phyloP scores from a whole-genome alignment of 2,329 filamentous ascomycete genomes.

The Paracoccidioides lutzii region DNA sequence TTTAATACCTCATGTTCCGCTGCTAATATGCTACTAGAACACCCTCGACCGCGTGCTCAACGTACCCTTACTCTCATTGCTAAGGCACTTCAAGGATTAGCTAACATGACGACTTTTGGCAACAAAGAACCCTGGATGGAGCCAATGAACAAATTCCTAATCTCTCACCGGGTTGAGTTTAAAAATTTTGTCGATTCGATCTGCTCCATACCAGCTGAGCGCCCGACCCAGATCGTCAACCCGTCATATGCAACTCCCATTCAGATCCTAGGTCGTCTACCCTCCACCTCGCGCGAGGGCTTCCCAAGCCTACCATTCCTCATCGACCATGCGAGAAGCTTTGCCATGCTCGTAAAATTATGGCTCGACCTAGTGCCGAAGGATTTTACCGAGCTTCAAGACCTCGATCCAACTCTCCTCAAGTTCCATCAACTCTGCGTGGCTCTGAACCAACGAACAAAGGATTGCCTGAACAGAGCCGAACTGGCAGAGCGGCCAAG shows the following conservation, averaged over 20 bases:
- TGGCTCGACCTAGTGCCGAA: slow-evolving; percentile 33
- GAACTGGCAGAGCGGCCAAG: slow-evolving; percentile 38
- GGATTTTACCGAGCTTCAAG: slow-evolving; percentile 27
- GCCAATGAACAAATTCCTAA: slow-evolving; percentile 85
- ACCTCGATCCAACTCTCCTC: slow-evolving; percentile 25
- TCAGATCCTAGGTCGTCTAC: slow-evolving; percentile 72
- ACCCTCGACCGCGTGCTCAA: slow-evolving; percentile 69
- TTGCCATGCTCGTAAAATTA: slow-evolving; percentile 63
- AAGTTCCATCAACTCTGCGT: slow-evolving; percentile 34
- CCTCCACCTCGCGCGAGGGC: slow-evolving; percentile 70
- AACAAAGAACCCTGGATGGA: slow-evolving; percentile 99
- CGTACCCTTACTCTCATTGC: slow-evolving; percentile 83
- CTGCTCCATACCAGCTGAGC: slow-evolving; percentile 66
- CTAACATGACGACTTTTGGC: slow-evolving; percentile 82
- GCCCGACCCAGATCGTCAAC: slow-evolving; percentile 51
- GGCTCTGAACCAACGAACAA: slow-evolving; percentile 31
- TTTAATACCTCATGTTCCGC: neutral
- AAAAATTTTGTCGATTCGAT: slow-evolving; percentile 78
- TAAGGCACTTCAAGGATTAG: slow-evolving; percentile 80
- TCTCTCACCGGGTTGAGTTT: slow-evolving; percentile 61
- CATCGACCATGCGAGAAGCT: slow-evolving; percentile 76
- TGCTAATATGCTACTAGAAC: slow-evolving; percentile 41
- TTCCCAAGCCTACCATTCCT: slow-evolving; percentile 89
- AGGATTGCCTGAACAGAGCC: slow-evolving; percentile 34
- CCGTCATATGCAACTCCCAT: slow-evolving; percentile 86